phyloP scores from a whole-genome alignment of 495 filamentous ascomycete species.

The Aspergillus haitiensis region DNA sequence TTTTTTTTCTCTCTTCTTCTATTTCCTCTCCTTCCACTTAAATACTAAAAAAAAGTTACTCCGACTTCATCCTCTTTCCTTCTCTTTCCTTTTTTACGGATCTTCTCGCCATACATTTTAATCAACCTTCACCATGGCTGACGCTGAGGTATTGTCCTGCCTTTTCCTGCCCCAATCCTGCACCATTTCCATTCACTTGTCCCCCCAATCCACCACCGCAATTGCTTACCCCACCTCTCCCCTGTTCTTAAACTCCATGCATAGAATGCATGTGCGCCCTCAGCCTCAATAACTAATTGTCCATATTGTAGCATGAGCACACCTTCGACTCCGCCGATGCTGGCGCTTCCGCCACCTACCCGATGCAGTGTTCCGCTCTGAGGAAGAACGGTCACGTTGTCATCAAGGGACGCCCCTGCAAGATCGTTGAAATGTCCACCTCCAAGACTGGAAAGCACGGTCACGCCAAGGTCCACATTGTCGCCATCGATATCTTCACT shows the following conservation, averaged over 20 bases:
- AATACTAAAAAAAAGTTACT: slow-evolving; percentile 11
- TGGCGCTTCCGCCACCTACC: slow-evolving; percentile 89
- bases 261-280: slow-evolving; percentile 8
- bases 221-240: slow-evolving; percentile 22
- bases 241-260: slow-evolving; percentile 7
- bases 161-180: slow-evolving; percentile 5
- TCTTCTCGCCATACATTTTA: slow-evolving; percentile 23
- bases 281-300: slow-evolving; percentile 7
- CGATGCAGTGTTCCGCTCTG: slow-evolving; percentile 99
- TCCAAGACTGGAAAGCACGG: slow-evolving; percentile 99
- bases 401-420: slow-evolving; percentile 98
- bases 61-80: slow-evolving; percentile 16
- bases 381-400: slow-evolving; percentile 98
- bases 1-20: slow-evolving; percentile 26
- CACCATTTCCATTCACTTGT: slow-evolving; percentile 5
- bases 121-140: slow-evolving; percentile 43
- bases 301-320: slow-evolving; percentile 68
- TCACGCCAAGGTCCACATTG: slow-evolving; percentile 99
- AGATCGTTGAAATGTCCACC: slow-evolving; percentile 99
- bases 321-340: slow-evolving; percentile 91
- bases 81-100: slow-evolving; percentile 26
- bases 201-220: slow-evolving; percentile 9
- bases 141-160: slow-evolving; percentile 36
- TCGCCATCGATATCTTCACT: slow-evolving; percentile 98
- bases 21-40: slow-evolving; percentile 8